These are phyloP conservation scores for Dipteronia dyeriana DNA, from an alignment of 345 rosid genomes.

Conservation along the genomic window DNA sequence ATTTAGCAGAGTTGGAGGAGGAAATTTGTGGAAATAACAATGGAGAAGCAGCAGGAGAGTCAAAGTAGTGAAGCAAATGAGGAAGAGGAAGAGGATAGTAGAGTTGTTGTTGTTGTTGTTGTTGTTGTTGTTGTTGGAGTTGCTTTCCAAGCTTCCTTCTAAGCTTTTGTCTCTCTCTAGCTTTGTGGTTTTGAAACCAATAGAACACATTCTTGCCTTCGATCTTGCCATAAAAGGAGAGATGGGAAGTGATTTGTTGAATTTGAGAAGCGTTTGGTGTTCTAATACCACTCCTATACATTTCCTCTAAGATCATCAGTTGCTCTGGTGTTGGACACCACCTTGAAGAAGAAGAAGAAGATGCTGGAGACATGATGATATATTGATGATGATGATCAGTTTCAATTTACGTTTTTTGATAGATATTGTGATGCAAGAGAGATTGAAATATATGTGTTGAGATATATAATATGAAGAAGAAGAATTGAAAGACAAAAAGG, in stretches of 20 bases:
- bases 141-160: slow-evolving; percentile 76
- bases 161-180: slow-evolving; percentile 82
- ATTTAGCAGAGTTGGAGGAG: slow-evolving; percentile 29
- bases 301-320: slow-evolving; percentile 84
- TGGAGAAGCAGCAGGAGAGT: slow-evolving; percentile 31
- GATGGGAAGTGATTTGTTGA: slow-evolving; percentile 81
- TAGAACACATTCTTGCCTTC: slow-evolving; percentile 96
- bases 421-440: background rate
- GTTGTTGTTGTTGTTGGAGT: slow-evolving; percentile 68
- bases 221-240: slow-evolving; percentile 69
- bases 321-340: slow-evolving; percentile 99
- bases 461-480: background rate
- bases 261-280: slow-evolving; percentile 88
- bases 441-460: background rate
- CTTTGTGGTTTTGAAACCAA: slow-evolving; percentile 99
- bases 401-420: background rate
- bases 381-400: too few relatives aligned
- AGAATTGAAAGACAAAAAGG: slow-evolving; percentile 6
- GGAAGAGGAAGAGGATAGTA: slow-evolving; percentile 19
- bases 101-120: slow-evolving; percentile 52
- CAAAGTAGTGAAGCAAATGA: slow-evolving; percentile 38
- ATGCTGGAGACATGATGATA: slow-evolving; percentile 56
- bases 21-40: slow-evolving; percentile 23
- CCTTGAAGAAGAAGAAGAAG: slow-evolving; percentile 70
- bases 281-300: slow-evolving; percentile 75